Conservation (phyloP, 345 rosid species). For the Camelina sativa region DNA sequence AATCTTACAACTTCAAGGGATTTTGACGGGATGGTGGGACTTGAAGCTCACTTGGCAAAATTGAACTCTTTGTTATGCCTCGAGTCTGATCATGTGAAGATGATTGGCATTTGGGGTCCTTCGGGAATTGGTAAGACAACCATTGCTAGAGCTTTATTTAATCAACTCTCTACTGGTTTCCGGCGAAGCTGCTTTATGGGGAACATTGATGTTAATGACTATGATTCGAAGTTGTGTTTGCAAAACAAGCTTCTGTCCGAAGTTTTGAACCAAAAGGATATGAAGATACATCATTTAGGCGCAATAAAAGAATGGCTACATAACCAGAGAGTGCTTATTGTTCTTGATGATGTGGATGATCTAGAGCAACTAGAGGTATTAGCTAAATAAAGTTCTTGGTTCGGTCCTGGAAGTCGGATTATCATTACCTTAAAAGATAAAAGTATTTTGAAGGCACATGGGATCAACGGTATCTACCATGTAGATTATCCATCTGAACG, state of each 20-base stretch:
- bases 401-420: slow-evolving; percentile 51
- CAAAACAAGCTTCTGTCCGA: background rate
- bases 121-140: slow-evolving; percentile 17
- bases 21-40: slow-evolving; percentile 2
- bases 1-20: background rate
- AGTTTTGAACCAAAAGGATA: background rate
- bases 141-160: background rate
- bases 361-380: slow-evolving; percentile 46
- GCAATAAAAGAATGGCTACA: background rate
- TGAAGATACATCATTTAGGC: slow-evolving; percentile 21
- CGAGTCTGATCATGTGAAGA: background rate
- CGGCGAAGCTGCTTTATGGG: background rate
- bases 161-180: background rate
- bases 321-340: background rate
- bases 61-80: background rate
- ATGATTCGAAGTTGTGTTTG: background rate
- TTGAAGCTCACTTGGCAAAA: background rate
- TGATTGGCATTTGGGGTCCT: slow-evolving; percentile 22
- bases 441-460: background rate
- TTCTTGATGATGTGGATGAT: slow-evolving; percentile 57
- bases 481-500: background rate
- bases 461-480: background rate
- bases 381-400: slow-evolving; percentile 48
- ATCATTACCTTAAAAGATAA: slow-evolving; percentile 57
- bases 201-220: background rate